These are phyloP conservation scores for Cordyceps cicadae DNA, from an alignment of 2,329 filamentous ascomycete genomes.

Conservation along the genomic window DNA sequence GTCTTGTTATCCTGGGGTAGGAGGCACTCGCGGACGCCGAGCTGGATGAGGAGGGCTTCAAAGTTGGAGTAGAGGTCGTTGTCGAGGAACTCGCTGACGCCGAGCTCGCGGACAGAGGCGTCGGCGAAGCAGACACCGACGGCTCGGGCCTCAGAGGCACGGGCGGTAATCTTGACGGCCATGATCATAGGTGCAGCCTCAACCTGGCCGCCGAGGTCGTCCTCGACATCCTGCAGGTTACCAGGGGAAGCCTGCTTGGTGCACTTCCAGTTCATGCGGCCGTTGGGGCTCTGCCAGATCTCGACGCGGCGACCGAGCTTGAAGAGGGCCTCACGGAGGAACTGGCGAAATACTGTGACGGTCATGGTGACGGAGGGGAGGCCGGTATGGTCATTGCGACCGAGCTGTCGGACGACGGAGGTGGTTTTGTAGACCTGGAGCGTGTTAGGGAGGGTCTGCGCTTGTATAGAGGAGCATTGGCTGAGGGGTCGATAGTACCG, in stretches of 20 bases:
- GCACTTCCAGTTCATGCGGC: slow-evolving; percentile 86
- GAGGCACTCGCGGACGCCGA: slow-evolving; percentile 89
- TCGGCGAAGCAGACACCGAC: slow-evolving; percentile 97
- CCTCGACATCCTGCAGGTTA: slow-evolving; percentile 93
- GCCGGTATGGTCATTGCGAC: slow-evolving; percentile 72
- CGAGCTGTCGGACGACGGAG: slow-evolving; percentile 84
- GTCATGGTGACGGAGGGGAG: slow-evolving; percentile 94
- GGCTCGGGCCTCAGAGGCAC: slow-evolving; percentile 71
- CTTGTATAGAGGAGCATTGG: too few relatives aligned
- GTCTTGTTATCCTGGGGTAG: slow-evolving; percentile 68
- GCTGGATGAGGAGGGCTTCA: slow-evolving; percentile 89
- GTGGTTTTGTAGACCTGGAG: slow-evolving; percentile 88
- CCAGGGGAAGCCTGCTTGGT: slow-evolving; percentile 89
- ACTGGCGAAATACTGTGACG: slow-evolving; percentile 88
- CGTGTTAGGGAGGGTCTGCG: neutral
- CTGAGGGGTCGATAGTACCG: slow-evolving; percentile 36
- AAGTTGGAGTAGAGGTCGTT: slow-evolving; percentile 98
- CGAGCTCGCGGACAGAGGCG: slow-evolving; percentile 88
- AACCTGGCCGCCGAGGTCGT: slow-evolving; percentile 79
- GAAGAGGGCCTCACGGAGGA: slow-evolving; percentile 89
- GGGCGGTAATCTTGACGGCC: slow-evolving; percentile 87
- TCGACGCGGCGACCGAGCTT: slow-evolving; percentile 84
- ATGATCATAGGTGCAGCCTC: slow-evolving; percentile 91
- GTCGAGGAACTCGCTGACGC: slow-evolving; percentile 97
- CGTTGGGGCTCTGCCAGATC: slow-evolving; percentile 69